Conservation (phyloP, 352 stramenopile species). For the Phytophthora ramorum region DNA sequence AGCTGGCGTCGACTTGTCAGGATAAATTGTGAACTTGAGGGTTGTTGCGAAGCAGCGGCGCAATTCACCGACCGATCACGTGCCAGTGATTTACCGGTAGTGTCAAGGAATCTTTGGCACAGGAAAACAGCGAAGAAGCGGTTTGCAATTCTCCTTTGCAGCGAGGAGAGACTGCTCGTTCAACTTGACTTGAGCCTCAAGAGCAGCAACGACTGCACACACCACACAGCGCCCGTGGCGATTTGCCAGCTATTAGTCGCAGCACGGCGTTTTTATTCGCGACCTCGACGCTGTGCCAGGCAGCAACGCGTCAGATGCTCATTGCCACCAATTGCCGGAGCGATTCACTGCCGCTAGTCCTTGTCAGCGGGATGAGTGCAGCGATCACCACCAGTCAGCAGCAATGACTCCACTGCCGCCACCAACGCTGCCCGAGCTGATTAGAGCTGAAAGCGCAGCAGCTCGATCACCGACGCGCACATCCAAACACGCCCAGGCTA, state of each 20-base stretch:
- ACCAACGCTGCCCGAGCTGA: background rate
- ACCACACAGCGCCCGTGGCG: too few species aligned
- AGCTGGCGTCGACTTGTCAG: background rate
- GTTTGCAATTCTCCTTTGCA: background rate
- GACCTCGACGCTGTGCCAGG: background rate
- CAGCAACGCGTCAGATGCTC: background rate
- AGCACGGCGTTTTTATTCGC: background rate
- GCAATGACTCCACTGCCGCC: background rate
- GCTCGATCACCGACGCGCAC: background rate
- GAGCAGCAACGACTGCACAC: background rate
- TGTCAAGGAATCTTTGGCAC: background rate
- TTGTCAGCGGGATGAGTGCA: background rate
- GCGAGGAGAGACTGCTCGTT: background rate
- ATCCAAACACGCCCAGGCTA: background rate
- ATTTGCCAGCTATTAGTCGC: background rate
- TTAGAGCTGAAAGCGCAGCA: background rate
- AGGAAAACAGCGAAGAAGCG: background rate
- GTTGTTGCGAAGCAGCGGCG: too few species aligned
- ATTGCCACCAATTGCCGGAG: background rate
- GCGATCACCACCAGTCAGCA: too few species aligned
- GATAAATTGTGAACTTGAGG: background rate
- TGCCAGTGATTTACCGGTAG: background rate
- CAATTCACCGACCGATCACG: background rate
- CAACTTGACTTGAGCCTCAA: too few species aligned
- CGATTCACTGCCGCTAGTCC: background rate